These are phyloP conservation scores for Syzygium grande DNA, from an alignment of 345 rosid species.

Conservation along the genomic window DNA sequence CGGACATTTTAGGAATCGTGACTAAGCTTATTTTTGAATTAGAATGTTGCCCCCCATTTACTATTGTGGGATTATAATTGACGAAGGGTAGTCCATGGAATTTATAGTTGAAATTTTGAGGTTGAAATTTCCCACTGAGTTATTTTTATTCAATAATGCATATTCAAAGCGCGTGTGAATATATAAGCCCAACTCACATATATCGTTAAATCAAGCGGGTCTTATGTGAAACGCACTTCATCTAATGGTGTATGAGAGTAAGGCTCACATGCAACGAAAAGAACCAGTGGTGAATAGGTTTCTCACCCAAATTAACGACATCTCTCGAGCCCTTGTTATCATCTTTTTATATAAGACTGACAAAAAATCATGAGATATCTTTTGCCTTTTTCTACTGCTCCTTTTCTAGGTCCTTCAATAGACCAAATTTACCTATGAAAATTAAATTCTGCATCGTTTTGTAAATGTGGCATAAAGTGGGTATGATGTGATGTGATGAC, in stretches of 20 bases:
- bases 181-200: not conserved
- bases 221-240: not conserved
- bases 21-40: not conserved
- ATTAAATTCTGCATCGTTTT: too few relatives aligned
- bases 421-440: not conserved
- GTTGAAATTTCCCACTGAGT: not conserved
- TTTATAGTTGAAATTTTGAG: not conserved
- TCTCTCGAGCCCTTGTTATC: not conserved
- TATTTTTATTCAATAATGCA: not conserved
- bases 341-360: not conserved
- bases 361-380: not conserved
- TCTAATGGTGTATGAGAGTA: too few relatives aligned
- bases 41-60: not conserved
- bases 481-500: not conserved
- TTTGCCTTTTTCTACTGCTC: not conserved
- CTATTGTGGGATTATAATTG: not conserved
- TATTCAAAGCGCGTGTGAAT: not conserved
- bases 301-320: not conserved
- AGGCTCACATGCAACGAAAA: not conserved
- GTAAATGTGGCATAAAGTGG: not conserved
- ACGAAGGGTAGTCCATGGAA: not conserved
- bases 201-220: fast-evolving
- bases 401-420: not conserved
- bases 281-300: not conserved
- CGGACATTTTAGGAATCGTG: not conserved